Conservation (phyloP, 1,139 yeast species). For the Taiozyma onychis region DNA sequence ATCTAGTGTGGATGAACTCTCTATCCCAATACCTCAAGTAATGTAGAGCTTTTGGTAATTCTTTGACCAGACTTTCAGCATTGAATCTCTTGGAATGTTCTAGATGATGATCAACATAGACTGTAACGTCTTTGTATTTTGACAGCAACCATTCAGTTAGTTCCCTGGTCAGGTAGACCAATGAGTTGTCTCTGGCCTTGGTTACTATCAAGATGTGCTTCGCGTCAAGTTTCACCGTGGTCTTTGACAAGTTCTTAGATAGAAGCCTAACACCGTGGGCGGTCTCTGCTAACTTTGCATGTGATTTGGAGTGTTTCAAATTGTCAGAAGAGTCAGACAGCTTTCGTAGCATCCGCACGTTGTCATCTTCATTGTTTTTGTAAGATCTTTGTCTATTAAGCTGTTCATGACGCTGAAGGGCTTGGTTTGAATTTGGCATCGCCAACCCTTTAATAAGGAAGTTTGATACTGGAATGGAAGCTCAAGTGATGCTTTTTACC, state of each 20-base stretch:
- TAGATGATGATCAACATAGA: slow-evolving; percentile 68
- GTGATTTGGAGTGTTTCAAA: slow-evolving; percentile 45
- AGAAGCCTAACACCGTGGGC: slow-evolving; percentile 82
- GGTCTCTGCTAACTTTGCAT: slow-evolving; percentile 73
- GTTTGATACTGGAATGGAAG: background rate
- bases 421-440: background rate
- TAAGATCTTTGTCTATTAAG: background rate
- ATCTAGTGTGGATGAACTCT: slow-evolving; percentile 43
- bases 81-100: slow-evolving; percentile 58
- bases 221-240: slow-evolving; percentile 67
- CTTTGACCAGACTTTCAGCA: slow-evolving; percentile 33
- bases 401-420: background rate
- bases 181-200: slow-evolving; percentile 76
- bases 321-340: slow-evolving; percentile 14
- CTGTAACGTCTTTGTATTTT: slow-evolving; percentile 42
- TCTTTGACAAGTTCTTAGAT: slow-evolving; percentile 68
- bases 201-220: slow-evolving; percentile 74
- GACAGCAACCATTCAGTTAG: slow-evolving; percentile 70
- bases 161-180: slow-evolving; percentile 69
- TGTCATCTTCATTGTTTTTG: slow-evolving; percentile 9
- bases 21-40: slow-evolving; percentile 66
- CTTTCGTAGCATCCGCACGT: slow-evolving; percentile 7
- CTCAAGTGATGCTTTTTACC: background rate
- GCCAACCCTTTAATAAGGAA: background rate
- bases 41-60: slow-evolving; percentile 36